These are phyloP conservation scores for Globisporangium alternatum DNA, from an alignment of 352 stramenopile genomes.

Conservation along the genomic window DNA sequence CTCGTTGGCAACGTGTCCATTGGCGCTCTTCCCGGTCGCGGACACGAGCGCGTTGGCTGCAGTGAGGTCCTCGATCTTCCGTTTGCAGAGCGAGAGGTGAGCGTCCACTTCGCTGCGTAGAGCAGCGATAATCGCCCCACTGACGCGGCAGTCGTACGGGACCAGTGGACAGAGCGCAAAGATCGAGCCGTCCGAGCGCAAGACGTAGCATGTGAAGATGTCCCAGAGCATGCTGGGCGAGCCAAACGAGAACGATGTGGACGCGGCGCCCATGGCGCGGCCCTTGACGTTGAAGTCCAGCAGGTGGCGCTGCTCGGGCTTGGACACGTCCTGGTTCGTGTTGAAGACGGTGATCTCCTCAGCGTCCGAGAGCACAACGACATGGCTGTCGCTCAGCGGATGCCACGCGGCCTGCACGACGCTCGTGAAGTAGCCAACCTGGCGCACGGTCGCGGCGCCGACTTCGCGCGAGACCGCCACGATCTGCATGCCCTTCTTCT, in stretches of 20 bases:
- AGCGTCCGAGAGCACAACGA: conserved; percentile 71
- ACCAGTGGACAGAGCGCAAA: conserved; percentile 72
- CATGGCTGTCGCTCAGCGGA: conserved; percentile 61
- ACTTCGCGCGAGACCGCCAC: conserved; percentile 53
- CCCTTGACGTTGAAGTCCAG: conserved; percentile 45
- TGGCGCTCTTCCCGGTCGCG: not conserved
- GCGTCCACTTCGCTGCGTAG: conserved; percentile 64
- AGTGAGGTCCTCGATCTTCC: conserved; percentile 27
- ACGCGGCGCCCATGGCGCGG: conserved; percentile 26
- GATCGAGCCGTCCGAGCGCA: conserved; percentile 68
- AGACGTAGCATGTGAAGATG: conserved; percentile 68
- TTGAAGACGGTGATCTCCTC: conserved; percentile 79
- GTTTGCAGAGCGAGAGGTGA: conserved; percentile 51
- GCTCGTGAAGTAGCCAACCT: conserved; percentile 55
- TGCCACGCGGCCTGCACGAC: conserved; percentile 68
- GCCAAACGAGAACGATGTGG: conserved; percentile 63
- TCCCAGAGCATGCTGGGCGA: conserved; percentile 60
- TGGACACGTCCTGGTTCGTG: conserved; percentile 55
- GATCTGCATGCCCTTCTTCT: conserved; percentile 22
- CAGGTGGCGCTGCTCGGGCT: conserved; percentile 65
- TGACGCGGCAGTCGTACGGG: conserved; percentile 54
- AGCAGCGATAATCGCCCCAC: conserved; percentile 37
- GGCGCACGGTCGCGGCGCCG: conserved; percentile 40
- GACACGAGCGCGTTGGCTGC: not conserved
- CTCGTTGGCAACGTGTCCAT: conserved; percentile 8